Conservation (phyloP, 768 basidiomycete species). For the Tremella fuciformis region DNA sequence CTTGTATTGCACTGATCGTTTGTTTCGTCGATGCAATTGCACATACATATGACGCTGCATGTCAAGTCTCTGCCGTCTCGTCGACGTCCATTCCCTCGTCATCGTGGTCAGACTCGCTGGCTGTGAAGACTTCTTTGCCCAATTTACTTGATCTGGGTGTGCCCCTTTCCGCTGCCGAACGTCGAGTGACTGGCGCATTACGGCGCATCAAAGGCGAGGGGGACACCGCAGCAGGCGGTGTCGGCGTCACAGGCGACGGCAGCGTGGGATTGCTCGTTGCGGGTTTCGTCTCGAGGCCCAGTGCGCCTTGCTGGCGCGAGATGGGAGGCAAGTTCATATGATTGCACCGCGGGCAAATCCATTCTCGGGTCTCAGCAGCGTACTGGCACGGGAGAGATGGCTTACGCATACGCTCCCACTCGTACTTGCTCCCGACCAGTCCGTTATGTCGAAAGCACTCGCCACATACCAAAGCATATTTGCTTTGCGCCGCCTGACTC, state of each 20-base stretch:
- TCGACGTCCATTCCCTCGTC: too few relatives aligned
- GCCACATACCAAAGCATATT: slow-evolving; percentile 50
- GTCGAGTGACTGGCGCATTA: slow-evolving; percentile 26
- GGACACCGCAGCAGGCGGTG: slow-evolving; percentile 11
- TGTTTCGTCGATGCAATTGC: too few relatives aligned
- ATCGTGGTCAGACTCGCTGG: slow-evolving; percentile 9
- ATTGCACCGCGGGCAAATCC: slow-evolving; percentile 48
- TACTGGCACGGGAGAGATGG: slow-evolving; percentile 4
- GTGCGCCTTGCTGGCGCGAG: slow-evolving; percentile 11
- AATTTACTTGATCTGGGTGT: slow-evolving; percentile 35
- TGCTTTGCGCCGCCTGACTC: slow-evolving; percentile 48
- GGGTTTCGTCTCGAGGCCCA: neutral
- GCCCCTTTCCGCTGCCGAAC: slow-evolving; percentile 20
- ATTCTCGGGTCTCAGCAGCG: slow-evolving; percentile 23
- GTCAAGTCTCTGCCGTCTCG: too few relatives aligned
- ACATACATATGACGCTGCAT: too few relatives aligned
- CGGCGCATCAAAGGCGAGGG: slow-evolving; percentile 17
- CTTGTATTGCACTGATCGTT: too few relatives aligned
- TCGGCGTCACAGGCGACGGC: neutral
- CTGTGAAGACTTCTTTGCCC: slow-evolving; percentile 37
- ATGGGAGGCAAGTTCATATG: slow-evolving; percentile 47
- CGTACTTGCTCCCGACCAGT: slow-evolving; percentile 48
- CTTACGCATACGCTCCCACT: slow-evolving; percentile 52
- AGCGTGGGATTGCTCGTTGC: neutral
- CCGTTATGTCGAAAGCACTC: slow-evolving; percentile 52